Evolutionary conservation across 1,139 yeast species (phyloP), one percentile per base, ranked within the genome.

Genomic region (Debaryomyces udenii): DNA sequence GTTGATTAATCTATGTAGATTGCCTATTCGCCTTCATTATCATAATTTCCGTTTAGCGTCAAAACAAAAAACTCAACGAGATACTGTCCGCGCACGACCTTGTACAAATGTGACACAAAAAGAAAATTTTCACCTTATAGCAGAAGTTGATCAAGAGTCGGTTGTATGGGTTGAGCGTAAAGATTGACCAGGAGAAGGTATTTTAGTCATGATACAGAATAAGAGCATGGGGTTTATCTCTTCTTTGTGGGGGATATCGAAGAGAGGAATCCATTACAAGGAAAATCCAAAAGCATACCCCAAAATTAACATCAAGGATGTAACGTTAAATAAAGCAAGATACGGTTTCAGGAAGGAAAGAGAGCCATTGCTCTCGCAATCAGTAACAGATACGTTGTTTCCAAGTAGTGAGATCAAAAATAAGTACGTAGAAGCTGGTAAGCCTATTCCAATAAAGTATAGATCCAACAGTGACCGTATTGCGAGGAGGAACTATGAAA

Each of bases 401-500:
- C 75, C 78, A n/a, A 57, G 59, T 35, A 59, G 59, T 33, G 73
- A 62, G 39, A 69, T 73, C 46, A 63, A 60, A 46, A 53, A 60
- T 34, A 54, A 56, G 45, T 73, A 73, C 51, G 45, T 53, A 31
- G 63, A 64, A 35, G 65, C 64, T 3, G 76, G 74, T 10, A 70
- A 72, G 46, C 71, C 73, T 5, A 68, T 71, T 14, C 78, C 78
- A 6, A 69, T 69, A 48, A 69, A 69, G 54, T 66, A 60, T 52
- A 57, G 62, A 41, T 52, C 66, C 6, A 53, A 55, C 37, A 64
- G 69, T 49, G 74, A 68, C 44, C 55, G 52, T 30, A 68, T 69
- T 40, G 67, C 76, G 27, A 59, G 68, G 48, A 60, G 71, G 52
- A 68, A 70, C 53, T 63, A 58, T 46, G 72, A 66, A 42, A 53